phyloP scores from a whole-genome alignment of 2,329 filamentous ascomycete species.

The Pseudocercospora macadamiae region DNA sequence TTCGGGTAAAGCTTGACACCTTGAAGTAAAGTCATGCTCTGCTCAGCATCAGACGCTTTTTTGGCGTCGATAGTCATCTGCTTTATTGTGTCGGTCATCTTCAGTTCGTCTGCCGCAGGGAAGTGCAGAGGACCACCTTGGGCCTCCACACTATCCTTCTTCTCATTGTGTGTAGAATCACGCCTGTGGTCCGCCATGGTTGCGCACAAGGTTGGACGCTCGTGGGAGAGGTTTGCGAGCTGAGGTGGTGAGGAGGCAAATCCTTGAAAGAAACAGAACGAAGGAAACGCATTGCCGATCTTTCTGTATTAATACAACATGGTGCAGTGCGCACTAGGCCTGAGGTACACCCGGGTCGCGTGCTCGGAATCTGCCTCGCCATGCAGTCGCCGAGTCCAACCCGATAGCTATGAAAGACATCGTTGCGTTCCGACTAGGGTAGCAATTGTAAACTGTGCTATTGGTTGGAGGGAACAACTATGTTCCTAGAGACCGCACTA shows the following conservation, averaged over 20 bases:
- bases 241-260: slow-evolving; percentile 3
- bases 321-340: background rate
- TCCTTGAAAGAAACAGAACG: slow-evolving; percentile 6
- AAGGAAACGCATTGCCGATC: background rate
- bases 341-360: slow-evolving; percentile 4
- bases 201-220: slow-evolving; percentile 6
- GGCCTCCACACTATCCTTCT: slow-evolving; percentile 9
- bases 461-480: slow-evolving; percentile 5
- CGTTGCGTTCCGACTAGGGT: background rate
- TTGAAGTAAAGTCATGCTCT: slow-evolving; percentile 63
- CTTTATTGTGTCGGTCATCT: slow-evolving; percentile 31
- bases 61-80: slow-evolving; percentile 46
- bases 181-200: background rate
- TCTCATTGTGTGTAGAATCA: slow-evolving; percentile 4
- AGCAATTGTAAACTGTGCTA: background rate
- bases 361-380: slow-evolving; percentile 3
- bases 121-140: slow-evolving; percentile 22
- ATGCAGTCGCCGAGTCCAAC: slow-evolving; percentile 1
- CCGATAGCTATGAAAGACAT: background rate
- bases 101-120: slow-evolving; percentile 37
- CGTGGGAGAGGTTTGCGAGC: background rate
- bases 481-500: background rate
- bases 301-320: slow-evolving; percentile 5
- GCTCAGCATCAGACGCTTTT: slow-evolving; percentile 52
- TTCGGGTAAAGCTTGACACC: slow-evolving; percentile 84